These are phyloP conservation scores for Gnomoniopsis sp. DNA, from an alignment of 2,329 filamentous ascomycete genomes.

Conservation along the genomic window DNA sequence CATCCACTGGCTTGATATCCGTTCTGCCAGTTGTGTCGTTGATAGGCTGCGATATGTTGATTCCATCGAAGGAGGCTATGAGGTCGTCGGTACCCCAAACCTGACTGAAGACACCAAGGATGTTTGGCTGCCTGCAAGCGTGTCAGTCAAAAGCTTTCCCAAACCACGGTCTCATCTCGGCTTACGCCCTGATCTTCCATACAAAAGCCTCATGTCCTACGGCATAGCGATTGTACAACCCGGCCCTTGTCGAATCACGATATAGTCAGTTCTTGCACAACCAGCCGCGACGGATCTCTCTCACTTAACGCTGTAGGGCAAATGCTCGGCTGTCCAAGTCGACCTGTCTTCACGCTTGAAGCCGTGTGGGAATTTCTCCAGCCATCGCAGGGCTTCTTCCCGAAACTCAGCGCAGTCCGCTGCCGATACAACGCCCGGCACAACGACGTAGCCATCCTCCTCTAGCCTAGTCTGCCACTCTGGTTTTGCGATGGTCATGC, in stretches of 20 bases:
- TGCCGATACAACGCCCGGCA: constrained; percentile 1
- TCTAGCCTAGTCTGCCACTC: constrained; percentile 9
- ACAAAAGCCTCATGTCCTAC: constrained; percentile 11
- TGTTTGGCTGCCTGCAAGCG: constrained; percentile 5
- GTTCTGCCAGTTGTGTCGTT: constrained; percentile 10
- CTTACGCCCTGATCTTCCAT: constrained; percentile 15
- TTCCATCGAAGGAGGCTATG: constrained; percentile 14
- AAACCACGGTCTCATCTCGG: background rate
- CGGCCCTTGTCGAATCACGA: background rate
- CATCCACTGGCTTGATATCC: constrained; percentile 2
- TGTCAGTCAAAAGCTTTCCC: background rate
- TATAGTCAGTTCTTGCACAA: background rate
- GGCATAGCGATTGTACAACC: constrained; percentile 10
- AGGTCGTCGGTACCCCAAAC: constrained; percentile 14
- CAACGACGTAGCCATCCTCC: constrained; percentile 10
- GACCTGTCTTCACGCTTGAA: constrained; percentile 12
- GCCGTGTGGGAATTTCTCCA: constrained; percentile 12
- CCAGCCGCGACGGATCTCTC: background rate
- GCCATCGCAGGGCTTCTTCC: constrained; percentile 10
- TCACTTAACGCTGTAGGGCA: constrained; percentile 11
- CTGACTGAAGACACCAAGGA: constrained; percentile 8
- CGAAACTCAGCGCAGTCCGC: constrained; percentile 11
- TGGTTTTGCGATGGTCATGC: background rate
- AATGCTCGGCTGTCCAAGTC: constrained; percentile 11
- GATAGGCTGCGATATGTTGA: constrained; percentile 11